Evolutionary conservation across 2,329 filamentous ascomycete genomes (phyloP).

Genomic region (Aspergillus sp.): DNA sequence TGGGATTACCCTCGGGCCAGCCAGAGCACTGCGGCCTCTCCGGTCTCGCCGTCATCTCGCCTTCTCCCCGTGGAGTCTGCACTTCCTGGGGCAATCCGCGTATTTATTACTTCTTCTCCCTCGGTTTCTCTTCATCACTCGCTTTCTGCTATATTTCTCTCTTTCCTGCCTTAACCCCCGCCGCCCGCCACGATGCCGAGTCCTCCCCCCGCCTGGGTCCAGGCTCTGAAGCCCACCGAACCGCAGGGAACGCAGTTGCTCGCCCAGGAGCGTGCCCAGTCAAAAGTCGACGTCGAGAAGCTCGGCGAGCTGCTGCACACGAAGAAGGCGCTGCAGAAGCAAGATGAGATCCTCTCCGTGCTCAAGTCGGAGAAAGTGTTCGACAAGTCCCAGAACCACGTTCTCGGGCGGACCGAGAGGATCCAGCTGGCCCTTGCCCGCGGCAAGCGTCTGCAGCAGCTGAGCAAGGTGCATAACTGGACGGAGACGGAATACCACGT

Average conservation of each 20-base stretch:
- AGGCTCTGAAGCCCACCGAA: slow-evolving; percentile 63
- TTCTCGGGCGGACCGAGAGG: slow-evolving; percentile 66
- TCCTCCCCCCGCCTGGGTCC: slow-evolving; percentile 63
- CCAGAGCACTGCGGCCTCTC: neutral
- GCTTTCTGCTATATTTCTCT: neutral
- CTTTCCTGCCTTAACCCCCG: neutral
- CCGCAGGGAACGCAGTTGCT: slow-evolving; percentile 71
- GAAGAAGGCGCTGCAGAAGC: slow-evolving; percentile 61
- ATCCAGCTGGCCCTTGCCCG: slow-evolving; percentile 69
- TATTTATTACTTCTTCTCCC: slow-evolving; percentile 4
- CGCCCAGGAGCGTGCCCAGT: slow-evolving; percentile 65
- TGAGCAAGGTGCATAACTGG: slow-evolving; percentile 69
- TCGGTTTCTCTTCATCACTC: neutral
- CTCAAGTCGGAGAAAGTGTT: slow-evolving; percentile 69
- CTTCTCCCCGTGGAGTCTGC: neutral
- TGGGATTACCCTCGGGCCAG: slow-evolving; percentile 2
- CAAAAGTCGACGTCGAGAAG: slow-evolving; percentile 65
- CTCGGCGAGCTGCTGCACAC: slow-evolving; percentile 70
- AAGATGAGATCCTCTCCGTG: slow-evolving; percentile 62
- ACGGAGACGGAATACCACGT: slow-evolving; percentile 60
- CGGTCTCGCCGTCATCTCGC: neutral
- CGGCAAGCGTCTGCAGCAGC: slow-evolving; percentile 67
- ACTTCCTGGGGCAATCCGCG: neutral
- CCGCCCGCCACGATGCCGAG: slow-evolving; percentile 32
- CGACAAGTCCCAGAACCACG: slow-evolving; percentile 77